phyloP scores from a whole-genome alignment of 1,139 yeast genomes.

The Taphrina betulina region DNA sequence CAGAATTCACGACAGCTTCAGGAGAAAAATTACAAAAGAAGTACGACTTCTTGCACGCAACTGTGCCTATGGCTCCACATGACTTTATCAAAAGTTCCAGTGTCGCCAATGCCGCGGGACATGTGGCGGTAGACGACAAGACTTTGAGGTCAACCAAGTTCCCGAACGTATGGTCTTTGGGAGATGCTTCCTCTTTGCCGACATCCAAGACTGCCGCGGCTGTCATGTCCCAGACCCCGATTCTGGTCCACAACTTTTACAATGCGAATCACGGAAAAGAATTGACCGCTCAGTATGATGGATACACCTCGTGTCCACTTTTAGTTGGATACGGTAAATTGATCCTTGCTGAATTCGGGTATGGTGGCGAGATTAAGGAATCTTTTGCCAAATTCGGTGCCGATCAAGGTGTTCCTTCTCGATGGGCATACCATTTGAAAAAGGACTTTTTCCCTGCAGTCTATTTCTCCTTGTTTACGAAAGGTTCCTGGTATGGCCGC shows the following conservation, averaged over 20 bases:
- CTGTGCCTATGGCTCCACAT: conserved; percentile 34
- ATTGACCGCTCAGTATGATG: conserved; percentile 28
- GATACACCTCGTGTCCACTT: conserved; percentile 35
- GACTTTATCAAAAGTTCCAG: conserved; percentile 29
- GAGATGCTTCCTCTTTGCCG: conserved; percentile 34
- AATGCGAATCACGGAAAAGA: conserved; percentile 23
- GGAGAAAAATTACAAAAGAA: conserved; percentile 18
- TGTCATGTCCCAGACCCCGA: conserved; percentile 34
- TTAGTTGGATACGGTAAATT: conserved; percentile 32
- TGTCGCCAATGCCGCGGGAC: conserved; percentile 30
- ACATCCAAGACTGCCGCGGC: conserved; percentile 35
- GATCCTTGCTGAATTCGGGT: conserved; percentile 33
- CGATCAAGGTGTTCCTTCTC: conserved; percentile 32
- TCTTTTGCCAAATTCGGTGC: conserved; percentile 32
- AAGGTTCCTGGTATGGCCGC: conserved; percentile 34
- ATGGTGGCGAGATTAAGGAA: conserved; percentile 31
- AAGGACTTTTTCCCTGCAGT: conserved; percentile 34
- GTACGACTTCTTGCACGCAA: conserved; percentile 34
- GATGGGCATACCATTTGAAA: conserved; percentile 33
- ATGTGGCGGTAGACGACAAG: conserved; percentile 32
- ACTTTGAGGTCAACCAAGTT: conserved; percentile 32
- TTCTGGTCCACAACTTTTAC: conserved; percentile 33
- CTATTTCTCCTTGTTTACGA: conserved; percentile 29
- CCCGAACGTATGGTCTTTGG: conserved; percentile 33
- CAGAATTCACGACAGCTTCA: conserved; percentile 28